Base-by-base conservation (phyloP, 1,284 basidiomycete species). In the Psilocybe mexicana region DNA sequence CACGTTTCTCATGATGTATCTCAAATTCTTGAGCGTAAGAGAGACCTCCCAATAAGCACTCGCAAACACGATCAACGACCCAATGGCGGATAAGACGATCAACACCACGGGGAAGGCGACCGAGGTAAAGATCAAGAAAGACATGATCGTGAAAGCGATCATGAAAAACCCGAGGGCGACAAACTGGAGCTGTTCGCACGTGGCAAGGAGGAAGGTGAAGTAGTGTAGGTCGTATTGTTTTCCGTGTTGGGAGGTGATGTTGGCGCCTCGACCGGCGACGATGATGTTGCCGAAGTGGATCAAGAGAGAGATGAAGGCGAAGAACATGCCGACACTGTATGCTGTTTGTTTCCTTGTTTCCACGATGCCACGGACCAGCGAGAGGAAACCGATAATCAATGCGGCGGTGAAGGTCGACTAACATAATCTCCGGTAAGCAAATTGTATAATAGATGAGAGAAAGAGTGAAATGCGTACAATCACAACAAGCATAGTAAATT, bases 141-240 rank as follows among this genome's bases (percentile, higher is more conserved):
- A 63, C 43, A 70, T 53, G 28, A 70, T 61, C 30, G 62, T 26
- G 12, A 70, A 57, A 1, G 71, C 61, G 1, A 69, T 58, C 24
- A 68, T 52, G 49, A 71, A 69, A 1, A 72, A 46, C 0, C 67
- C 14, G 2, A 66, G 69, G 1, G 67, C 71, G 2, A 68, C 38
- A 7, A 71, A 60, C 51, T 74, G 71, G 18, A 74, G 64, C 40
- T 74, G 71, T 44, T 69, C 69, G 55, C 68, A 72, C 2, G 69
- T 60, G 6, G 49, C 60, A 8, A 70, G 63, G 43, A 69, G 70
- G 49, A 65, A 65, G 6, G 59, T 63, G 57, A 70, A 70, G 50
- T 68, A 68, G 18, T 54, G 46, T 1, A 61, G 36, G 58, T 64
- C 59, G 55, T 61, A 51, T 11, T 53, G 62, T 52, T 33, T 61